Conservation (phyloP, 768 basidiomycete species). For the Collybia sp. region DNA sequence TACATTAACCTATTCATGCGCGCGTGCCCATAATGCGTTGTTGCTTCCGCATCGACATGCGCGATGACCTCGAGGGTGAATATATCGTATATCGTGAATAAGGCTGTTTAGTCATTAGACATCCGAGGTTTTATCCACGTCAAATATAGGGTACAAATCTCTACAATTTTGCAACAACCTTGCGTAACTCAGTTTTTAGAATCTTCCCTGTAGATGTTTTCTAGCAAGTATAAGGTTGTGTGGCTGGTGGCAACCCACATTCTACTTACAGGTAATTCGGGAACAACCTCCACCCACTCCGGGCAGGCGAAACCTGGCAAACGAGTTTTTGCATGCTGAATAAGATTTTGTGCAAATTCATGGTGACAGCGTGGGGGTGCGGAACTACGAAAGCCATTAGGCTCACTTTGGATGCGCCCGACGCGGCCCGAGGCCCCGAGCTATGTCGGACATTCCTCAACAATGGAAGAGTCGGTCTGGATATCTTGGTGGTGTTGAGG, state of each 20-base stretch:
- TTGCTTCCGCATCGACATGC: conserved; percentile 84
- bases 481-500: no score
- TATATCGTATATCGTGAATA: no score
- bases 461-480: no score
- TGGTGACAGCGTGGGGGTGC: conserved; percentile 50
- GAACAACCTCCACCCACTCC: conserved; percentile 80
- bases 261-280: conserved; percentile 70
- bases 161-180: conserved; percentile 65
- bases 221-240: conserved; percentile 27
- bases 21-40: conserved; percentile 95
- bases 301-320: conserved; percentile 86
- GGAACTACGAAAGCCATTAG: conserved; percentile 84
- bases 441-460: no score
- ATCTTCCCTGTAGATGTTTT: conserved; percentile 91
- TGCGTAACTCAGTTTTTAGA: conserved; percentile 69
- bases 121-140: no score
- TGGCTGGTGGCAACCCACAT: neutral
- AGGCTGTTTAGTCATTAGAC: no score
- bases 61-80: conserved; percentile 93
- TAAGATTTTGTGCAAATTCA: conserved; percentile 60
- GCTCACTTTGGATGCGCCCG: conserved; percentile 75
- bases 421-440: no score
- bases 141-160: no score
- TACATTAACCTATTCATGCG: conserved; percentile 83
- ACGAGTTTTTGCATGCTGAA: conserved; percentile 51